These are phyloP conservation scores for Nectriaceae sp. DNA, from an alignment of 2,329 filamentous ascomycete genomes.

Conservation along the genomic window DNA sequence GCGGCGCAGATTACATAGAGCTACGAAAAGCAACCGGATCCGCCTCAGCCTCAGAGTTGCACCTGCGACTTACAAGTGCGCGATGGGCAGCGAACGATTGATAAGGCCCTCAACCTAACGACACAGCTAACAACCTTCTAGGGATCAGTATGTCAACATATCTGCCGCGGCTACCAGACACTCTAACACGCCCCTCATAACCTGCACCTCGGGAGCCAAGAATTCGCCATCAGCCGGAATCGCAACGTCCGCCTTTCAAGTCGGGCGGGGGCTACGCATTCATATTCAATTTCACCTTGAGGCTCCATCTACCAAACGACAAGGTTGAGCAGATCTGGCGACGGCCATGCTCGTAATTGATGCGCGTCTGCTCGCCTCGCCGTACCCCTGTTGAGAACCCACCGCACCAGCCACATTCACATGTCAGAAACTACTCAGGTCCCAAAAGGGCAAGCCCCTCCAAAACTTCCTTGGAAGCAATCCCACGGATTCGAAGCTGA, in stretches of 20 bases:
- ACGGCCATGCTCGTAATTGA: conserved; percentile 4
- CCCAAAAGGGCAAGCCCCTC: conserved; percentile 11
- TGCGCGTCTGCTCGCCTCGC: conserved; percentile 5
- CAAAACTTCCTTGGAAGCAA: conserved; percentile 10
- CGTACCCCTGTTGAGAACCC: conserved; percentile 16
- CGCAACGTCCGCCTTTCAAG: neutral
- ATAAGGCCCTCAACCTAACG: conserved; percentile 23
- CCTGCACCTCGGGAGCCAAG: conserved; percentile 15
- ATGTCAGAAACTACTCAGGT: conserved; percentile 24
- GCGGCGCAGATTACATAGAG: neutral
- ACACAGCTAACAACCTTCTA: too few species aligned
- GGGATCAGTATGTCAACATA: too few species aligned
- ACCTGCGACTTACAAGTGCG: neutral
- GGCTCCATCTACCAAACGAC: neutral
- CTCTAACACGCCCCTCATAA: conserved; percentile 14
- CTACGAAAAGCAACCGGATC: conserved; percentile 10
- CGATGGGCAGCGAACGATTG: conserved; percentile 6
- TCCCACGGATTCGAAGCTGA: conserved; percentile 4
- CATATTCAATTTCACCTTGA: neutral
- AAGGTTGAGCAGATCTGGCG: neutral
- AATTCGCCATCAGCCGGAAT: conserved; percentile 10
- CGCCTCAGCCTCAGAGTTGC: neutral
- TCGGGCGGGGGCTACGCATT: neutral
- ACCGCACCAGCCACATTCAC: conserved; percentile 35
- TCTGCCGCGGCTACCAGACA: conserved; percentile 19